These are phyloP conservation scores for Daldinia vernicosa DNA, from an alignment of 495 filamentous ascomycete species.

Conservation along the genomic window DNA sequence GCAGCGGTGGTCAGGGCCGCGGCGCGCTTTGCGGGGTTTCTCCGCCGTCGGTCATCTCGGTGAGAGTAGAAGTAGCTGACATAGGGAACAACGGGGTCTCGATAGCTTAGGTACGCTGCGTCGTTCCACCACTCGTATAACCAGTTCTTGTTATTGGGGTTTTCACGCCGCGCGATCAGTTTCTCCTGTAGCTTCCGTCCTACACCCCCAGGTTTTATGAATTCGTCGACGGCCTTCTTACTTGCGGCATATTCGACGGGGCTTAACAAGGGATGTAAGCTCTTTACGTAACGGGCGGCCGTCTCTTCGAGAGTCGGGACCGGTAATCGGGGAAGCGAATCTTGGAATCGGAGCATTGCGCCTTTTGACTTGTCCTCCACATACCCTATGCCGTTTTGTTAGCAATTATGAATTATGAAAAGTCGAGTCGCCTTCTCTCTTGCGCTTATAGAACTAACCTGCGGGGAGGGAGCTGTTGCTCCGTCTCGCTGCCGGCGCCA, in stretches of 20 bases:
- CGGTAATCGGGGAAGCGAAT: constrained; percentile 89
- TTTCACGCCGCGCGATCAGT: constrained; percentile 79
- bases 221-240: constrained; percentile 82
- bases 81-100: constrained; percentile 96
- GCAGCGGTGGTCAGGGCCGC: constrained; percentile 86
- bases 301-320: constrained; percentile 96
- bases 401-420: constrained; percentile 8
- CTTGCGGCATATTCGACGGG: constrained; percentile 76
- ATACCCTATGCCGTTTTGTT: constrained; percentile 69
- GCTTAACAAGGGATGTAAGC: constrained; percentile 82
- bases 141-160: constrained; percentile 93
- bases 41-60: constrained; percentile 87
- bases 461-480: constrained; percentile 69
- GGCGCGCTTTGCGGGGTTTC: constrained; percentile 90
- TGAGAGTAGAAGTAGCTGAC: constrained; percentile 99
- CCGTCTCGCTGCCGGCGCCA: constrained; percentile 62
- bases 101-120: constrained; percentile 87
- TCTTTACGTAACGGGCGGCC: constrained; percentile 87
- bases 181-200: constrained; percentile 90
- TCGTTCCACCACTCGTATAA: constrained; percentile 98
- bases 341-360: constrained; percentile 94
- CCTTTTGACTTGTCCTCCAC: constrained; percentile 91
- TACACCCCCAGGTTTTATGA: constrained; percentile 80
- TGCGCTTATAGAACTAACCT: constrained; percentile 49
- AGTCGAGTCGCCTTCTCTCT: neutral